Base-by-base conservation (phyloP, 345 rosid species). In the Ceriops decandra region DNA sequence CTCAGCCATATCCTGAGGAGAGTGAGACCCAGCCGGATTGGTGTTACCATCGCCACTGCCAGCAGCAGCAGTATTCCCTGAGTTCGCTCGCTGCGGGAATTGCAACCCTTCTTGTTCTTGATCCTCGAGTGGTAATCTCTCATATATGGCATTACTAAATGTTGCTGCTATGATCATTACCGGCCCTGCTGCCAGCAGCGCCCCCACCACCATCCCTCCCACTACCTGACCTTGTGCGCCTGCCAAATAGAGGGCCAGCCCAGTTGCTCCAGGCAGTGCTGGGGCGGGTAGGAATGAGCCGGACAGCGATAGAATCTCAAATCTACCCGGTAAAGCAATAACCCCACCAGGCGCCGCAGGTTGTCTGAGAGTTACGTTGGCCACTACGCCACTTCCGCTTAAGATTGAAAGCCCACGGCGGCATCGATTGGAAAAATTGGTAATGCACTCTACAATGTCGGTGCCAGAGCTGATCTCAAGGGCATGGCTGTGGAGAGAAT, bases 181-280 rank as follows among this genome's bases (percentile, higher is more conserved):
- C 0, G 97, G 96, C 20, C 97, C 98, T 1, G 92, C 85, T 0
- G 98, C 95, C 1, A 85, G 68, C 57, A 93, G 77, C n/a, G 87
- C 76, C 7, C 97, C 96, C 64, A 86, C 78, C 0, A 83, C 95
- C 0, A 79, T 77, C 22, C 98, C 98, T 5, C 98, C 98, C 3
- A 93, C 87, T 17, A 93, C 90, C 77, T 93, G 98, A 5, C 97
- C 96, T 62, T 91, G 96, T 42, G 87, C 91, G 0, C 97, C 98
- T 0, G 97, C 90, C 69, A 91, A 70, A 78, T 89, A 93, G 38
- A 93, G 87, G 1, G 92, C 80, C 58, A 93, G 72, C 30, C 88
- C 87, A 0, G 96, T 82, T 0, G 97, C 92, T 31, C 96, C 98
- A 0, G 95, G 85, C 0, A 90, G 95, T 2, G 97, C 85, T 0